These are phyloP conservation scores for Symbiodinium pilosum DNA, from an alignment of 73 alveolate genomes.

Conservation along the genomic window DNA sequence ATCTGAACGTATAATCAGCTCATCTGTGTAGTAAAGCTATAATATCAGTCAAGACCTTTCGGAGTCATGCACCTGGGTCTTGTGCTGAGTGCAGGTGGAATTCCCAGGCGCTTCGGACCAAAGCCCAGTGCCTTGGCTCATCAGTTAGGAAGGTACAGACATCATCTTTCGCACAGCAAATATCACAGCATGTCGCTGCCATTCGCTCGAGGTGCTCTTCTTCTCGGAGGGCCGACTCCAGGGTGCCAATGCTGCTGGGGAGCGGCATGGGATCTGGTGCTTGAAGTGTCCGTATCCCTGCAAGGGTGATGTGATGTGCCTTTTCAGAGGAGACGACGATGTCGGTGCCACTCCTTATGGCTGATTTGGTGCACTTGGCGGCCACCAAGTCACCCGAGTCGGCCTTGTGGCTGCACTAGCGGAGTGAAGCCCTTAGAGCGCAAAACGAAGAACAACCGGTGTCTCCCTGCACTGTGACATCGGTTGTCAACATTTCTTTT, in stretches of 20 bases:
- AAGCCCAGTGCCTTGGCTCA: not conserved
- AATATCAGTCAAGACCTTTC: no score
- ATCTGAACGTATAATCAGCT: no score
- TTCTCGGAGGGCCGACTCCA: slow-evolving; percentile 8
- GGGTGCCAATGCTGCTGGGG: slow-evolving; percentile 17
- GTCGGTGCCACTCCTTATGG: slow-evolving; percentile 64
- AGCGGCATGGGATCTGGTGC: not conserved
- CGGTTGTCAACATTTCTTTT: no score
- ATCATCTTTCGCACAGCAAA: no score
- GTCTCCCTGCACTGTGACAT: no score
- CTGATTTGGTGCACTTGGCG: slow-evolving; percentile 54
- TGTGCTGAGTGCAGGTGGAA: not conserved
- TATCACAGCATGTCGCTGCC: no score
- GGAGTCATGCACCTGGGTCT: no score
- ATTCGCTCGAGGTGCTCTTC: not conserved
- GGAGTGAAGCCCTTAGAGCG: no score
- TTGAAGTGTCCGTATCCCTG: not conserved
- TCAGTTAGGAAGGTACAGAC: not conserved
- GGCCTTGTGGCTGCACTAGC: not conserved
- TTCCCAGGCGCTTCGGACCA: not conserved
- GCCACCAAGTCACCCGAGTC: slow-evolving; percentile 47
- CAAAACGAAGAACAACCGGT: no score
- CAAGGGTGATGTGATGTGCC: not conserved
- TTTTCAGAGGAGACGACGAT: not conserved
- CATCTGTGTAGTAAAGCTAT: no score